phyloP scores from a whole-genome alignment of 371 early-diverging fungal genomes.

The Mucor velutinosus region DNA sequence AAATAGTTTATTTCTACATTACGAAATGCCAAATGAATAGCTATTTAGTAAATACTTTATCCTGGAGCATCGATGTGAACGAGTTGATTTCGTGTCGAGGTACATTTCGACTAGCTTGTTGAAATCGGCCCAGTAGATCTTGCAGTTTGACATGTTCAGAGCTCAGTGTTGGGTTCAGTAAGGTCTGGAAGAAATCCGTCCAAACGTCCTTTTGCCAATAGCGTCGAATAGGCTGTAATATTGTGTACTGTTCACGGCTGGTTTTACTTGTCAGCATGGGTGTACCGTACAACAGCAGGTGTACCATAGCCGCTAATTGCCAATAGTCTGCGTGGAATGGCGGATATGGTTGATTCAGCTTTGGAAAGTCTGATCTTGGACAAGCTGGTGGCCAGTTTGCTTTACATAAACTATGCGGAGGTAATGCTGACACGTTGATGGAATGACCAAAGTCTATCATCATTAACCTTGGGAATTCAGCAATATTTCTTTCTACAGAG shows the following conservation, averaged over 20 bases:
- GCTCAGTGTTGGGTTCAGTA: slow-evolving; percentile 32
- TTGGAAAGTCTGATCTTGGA: slow-evolving; percentile 20
- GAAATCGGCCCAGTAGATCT: background rate
- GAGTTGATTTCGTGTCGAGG: background rate
- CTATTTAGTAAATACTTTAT: background rate
- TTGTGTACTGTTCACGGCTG: slow-evolving; percentile 1
- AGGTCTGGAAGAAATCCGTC: slow-evolving; percentile 31
- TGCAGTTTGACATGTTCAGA: background rate
- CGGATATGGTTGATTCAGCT: slow-evolving; percentile 17
- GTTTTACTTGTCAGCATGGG: slow-evolving; percentile 12
- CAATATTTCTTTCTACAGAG: background rate
- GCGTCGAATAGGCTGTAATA: slow-evolving; percentile 36
- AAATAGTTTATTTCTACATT: background rate
- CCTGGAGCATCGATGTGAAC: background rate
- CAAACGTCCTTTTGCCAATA: slow-evolving; percentile 48
- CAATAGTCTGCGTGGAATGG: slow-evolving; percentile 46
- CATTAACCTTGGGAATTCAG: slow-evolving; percentile 17
- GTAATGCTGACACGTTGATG: slow-evolving; percentile 32
- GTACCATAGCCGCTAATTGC: slow-evolving; percentile 40
- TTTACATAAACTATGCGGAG: slow-evolving; percentile 9
- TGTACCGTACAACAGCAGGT: slow-evolving; percentile 39
- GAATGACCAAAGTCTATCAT: slow-evolving; percentile 55
- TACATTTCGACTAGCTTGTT: background rate
- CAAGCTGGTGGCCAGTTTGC: slow-evolving; percentile 39
- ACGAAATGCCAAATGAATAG: background rate